Conservation (phyloP, 306 rosid genomes). For the Fragaria nilgerrensis region DNA sequence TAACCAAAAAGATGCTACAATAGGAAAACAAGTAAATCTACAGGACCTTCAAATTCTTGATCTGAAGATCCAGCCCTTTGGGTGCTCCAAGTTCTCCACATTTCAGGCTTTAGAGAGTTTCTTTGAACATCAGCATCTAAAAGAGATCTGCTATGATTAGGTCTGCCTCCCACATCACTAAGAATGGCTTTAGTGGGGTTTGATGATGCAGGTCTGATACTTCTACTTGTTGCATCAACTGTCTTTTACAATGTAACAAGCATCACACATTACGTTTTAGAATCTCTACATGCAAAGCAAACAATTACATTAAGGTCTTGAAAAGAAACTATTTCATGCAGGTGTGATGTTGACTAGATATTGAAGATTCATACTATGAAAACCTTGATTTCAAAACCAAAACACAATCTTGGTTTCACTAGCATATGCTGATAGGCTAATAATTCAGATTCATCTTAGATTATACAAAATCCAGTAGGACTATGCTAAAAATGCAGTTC, state of each 20-base stretch:
- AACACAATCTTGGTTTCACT: neutral
- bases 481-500: neutral
- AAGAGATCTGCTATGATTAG: slow-evolving; percentile 34
- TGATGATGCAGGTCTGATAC: slow-evolving; percentile 37
- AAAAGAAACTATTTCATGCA: neutral
- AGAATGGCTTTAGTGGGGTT: slow-evolving; percentile 26
- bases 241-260: slow-evolving; percentile 58
- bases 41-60: slow-evolving; percentile 64
- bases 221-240: slow-evolving; percentile 40
- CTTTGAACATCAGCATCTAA: slow-evolving; percentile 31
- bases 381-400: neutral
- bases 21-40: slow-evolving; percentile 9
- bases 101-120: slow-evolving; percentile 45
- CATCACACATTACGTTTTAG: slow-evolving; percentile 42
- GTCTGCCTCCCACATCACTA: slow-evolving; percentile 33
- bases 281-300: slow-evolving; percentile 26
- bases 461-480: neutral
- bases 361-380: neutral
- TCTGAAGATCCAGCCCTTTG: slow-evolving; percentile 54
- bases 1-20: slow-evolving; percentile 2
- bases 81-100: slow-evolving; percentile 67
- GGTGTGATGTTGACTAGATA: neutral
- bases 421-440: neutral
- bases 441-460: neutral
- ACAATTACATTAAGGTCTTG: slow-evolving; percentile 22